Conservation (phyloP, 2,329 filamentous ascomycete species). For the Rutstroemia sydowiana region DNA sequence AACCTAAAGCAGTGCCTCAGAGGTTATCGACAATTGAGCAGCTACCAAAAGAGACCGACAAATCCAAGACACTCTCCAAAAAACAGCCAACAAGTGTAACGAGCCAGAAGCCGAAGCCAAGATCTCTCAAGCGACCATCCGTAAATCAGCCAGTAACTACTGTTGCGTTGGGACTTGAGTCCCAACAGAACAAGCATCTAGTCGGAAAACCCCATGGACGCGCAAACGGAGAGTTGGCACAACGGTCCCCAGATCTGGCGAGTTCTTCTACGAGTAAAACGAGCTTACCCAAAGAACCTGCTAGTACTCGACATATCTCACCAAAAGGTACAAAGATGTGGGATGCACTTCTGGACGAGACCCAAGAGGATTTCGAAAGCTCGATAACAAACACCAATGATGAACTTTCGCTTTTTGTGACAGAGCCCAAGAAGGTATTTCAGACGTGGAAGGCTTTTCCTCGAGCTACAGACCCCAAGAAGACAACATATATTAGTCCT, state of each 20-base stretch:
- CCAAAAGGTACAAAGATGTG: conserved; percentile 25
- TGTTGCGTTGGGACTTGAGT: neutral
- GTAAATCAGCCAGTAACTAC: neutral
- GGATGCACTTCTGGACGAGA: conserved; percentile 6
- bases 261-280: neutral
- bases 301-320: conserved; percentile 9
- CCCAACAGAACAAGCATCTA: neutral
- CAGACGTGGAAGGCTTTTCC: conserved; percentile 8
- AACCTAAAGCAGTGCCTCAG: neutral
- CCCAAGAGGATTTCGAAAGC: neutral
- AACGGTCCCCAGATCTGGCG: neutral
- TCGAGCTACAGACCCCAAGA: conserved; percentile 14
- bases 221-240: neutral
- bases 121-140: neutral
- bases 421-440: neutral
- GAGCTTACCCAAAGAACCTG: neutral
- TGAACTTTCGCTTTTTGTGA: conserved; percentile 2
- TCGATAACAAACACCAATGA: neutral
- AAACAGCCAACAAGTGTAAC: conserved; percentile 8
- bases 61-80: too few relatives aligned
- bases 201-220: neutral
- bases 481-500: conserved; percentile 12
- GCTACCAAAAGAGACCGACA: too few relatives aligned
- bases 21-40: too few relatives aligned
- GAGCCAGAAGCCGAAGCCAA: neutral